These are phyloP conservation scores for Melanomma pulvis-pyrius DNA, from an alignment of 495 filamentous ascomycete species.

Conservation along the genomic window DNA sequence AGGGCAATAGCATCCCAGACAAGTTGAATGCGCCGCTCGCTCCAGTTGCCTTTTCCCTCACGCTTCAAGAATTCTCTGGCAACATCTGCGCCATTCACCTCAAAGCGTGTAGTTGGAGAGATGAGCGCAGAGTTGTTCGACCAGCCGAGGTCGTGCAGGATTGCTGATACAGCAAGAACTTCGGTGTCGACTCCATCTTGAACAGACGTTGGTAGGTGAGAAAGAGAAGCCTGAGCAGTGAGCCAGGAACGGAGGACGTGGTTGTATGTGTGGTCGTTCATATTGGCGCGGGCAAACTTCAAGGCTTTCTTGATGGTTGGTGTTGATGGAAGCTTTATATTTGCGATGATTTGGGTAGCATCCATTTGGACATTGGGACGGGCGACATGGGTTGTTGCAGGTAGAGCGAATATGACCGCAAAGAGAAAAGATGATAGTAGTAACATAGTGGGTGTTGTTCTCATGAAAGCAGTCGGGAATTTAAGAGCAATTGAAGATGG, in stretches of 20 bases:
- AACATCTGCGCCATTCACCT: slow-evolving; percentile 59
- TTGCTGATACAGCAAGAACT: slow-evolving; percentile 51
- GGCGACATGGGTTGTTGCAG: no score
- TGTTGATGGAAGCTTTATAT: slow-evolving; percentile 29
- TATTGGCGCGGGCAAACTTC: slow-evolving; percentile 46
- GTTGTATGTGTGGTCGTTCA: slow-evolving; percentile 48
- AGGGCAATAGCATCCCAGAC: slow-evolving; percentile 62
- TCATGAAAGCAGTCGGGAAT: no score
- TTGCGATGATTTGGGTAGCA: slow-evolving; percentile 29
- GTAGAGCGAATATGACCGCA: no score
- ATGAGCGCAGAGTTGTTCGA: slow-evolving; percentile 43
- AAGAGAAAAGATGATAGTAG: no score
- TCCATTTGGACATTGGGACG: no score
- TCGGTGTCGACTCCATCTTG: slow-evolving; percentile 49
- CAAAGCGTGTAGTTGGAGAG: slow-evolving; percentile 55
- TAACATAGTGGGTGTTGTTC: no score
- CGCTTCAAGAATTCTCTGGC: slow-evolving; percentile 49
- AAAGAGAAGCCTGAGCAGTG: slow-evolving; percentile 49
- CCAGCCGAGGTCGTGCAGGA: slow-evolving; percentile 63
- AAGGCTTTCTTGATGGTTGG: slow-evolving; percentile 44
- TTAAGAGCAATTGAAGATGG: no score
- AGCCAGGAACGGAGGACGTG: slow-evolving; percentile 55
- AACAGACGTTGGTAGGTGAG: slow-evolving; percentile 45
- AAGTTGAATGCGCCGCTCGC: slow-evolving; percentile 47
- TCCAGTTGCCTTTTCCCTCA: slow-evolving; percentile 39